Conservation (phyloP, 106 monocot species). For the Dendrobium chrysotoxum region DNA sequence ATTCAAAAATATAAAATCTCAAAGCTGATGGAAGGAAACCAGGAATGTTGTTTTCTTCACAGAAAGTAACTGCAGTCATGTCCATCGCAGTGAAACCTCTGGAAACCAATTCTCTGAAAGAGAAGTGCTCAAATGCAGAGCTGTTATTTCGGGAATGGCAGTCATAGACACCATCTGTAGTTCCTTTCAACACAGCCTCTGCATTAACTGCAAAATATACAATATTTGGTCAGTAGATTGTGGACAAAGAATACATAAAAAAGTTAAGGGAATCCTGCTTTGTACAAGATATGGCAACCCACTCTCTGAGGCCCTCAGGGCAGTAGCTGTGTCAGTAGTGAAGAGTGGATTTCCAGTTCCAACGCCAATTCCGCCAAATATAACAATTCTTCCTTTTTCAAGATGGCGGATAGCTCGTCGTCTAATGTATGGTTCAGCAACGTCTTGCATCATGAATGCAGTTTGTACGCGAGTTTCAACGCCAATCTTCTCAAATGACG, state of each 20-base stretch:
- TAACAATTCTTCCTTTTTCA: constrained; percentile 94
- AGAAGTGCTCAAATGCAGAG: constrained; percentile 73
- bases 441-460: constrained; percentile 83
- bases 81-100: constrained; percentile 82
- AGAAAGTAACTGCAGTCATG: constrained; percentile 82
- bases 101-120: constrained; percentile 62
- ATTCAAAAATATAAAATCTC: background rate
- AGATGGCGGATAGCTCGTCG: constrained; percentile 90
- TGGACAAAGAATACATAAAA: background rate
- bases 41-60: constrained; percentile 92
- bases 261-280: background rate
- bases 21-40: constrained; percentile 32
- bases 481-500: constrained; percentile 86
- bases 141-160: constrained; percentile 12
- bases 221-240: background rate
- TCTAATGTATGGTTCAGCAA: constrained; percentile 92
- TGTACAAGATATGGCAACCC: constrained; percentile 11
- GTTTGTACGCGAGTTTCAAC: constrained; percentile 82
- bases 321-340: constrained; percentile 78
- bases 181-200: constrained; percentile 89
- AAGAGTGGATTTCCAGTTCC: constrained; percentile 77
- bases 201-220: constrained; percentile 57
- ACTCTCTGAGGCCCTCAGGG: constrained; percentile 90
- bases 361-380: constrained; percentile 84
- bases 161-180: constrained; percentile 45